Conservation (phyloP, 306 rosid genomes). For the Cucumis melo region DNA sequence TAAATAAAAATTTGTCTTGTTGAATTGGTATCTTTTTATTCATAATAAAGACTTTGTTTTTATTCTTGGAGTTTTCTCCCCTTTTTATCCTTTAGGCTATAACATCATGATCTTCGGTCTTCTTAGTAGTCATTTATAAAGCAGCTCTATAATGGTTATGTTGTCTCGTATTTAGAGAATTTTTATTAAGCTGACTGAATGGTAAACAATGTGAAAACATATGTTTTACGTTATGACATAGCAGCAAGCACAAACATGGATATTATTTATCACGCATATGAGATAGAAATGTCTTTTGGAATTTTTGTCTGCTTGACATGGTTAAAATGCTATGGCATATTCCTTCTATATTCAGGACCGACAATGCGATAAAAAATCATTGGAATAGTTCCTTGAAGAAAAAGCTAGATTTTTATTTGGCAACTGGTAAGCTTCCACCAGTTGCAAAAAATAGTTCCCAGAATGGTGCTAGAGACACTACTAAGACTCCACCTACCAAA, state of each 20-base stretch:
- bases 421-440: conserved; percentile 89
- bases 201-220: background rate
- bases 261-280: background rate
- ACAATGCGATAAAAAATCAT: conserved; percentile 93
- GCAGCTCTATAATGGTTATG: background rate
- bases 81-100: too few relatives aligned
- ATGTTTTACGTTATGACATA: background rate
- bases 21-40: too few relatives aligned
- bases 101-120: background rate
- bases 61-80: too few relatives aligned
- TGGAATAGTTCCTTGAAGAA: conserved; percentile 99
- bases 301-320: background rate
- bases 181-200: background rate
- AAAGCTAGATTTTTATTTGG: conserved; percentile 72
- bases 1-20: too few relatives aligned
- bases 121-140: background rate
- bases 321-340: background rate
- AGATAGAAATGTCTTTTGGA: background rate
- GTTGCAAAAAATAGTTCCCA: conserved; percentile 38
- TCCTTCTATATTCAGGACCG: conserved; percentile 51
- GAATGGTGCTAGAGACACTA: conserved; percentile 44
- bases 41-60: too few relatives aligned
- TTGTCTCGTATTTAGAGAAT: background rate
- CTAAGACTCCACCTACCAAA: conserved; percentile 31
- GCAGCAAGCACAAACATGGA: background rate